Evolutionary conservation across 177 flowering plant species (phyloP).

Genomic region (Vitis hybrid): DNA sequence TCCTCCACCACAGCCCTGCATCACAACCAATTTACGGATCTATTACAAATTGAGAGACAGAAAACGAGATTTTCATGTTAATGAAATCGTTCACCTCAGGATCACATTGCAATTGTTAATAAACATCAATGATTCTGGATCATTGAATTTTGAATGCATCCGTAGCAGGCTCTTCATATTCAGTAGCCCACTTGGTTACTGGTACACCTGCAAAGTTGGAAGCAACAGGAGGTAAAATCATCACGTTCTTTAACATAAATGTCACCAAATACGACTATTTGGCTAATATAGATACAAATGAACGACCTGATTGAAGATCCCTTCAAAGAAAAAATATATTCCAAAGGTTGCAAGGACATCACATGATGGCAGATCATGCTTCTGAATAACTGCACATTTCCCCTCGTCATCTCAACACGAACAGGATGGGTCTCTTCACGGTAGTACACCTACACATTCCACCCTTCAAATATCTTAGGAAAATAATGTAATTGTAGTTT

Average conservation of each 20-base stretch:
- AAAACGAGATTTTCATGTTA: background rate
- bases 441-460: conserved; percentile 61
- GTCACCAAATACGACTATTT: background rate
- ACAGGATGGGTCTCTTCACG: conserved; percentile 54
- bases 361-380: conserved; percentile 15
- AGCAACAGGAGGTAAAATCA: conserved; percentile 1
- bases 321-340: conserved; percentile 81
- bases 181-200: conserved; percentile 92
- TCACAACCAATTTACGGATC: conserved; percentile 5
- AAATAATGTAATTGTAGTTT: no score
- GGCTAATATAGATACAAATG: background rate
- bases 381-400: conserved; percentile 22
- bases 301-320: conserved; percentile 77
- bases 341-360: conserved; percentile 50
- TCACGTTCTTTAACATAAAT: background rate
- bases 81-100: conserved; percentile 46
- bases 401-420: conserved; percentile 60
- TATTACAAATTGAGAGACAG: conserved; percentile 1
- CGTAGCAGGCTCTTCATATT: conserved; percentile 93
- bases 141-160: conserved; percentile 81
- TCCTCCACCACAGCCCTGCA: conserved; percentile 74
- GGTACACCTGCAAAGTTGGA: conserved; percentile 52
- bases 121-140: conserved; percentile 69
- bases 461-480: conserved; percentile 2
- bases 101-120: conserved; percentile 92